Percentiles rank a stretch among this genome's conserved stretches.
These are phyloP conservation scores for Edaphochlamys debaryana DNA, from an alignment of 139 green algal genomes.

Conservation along the genomic window DNA sequence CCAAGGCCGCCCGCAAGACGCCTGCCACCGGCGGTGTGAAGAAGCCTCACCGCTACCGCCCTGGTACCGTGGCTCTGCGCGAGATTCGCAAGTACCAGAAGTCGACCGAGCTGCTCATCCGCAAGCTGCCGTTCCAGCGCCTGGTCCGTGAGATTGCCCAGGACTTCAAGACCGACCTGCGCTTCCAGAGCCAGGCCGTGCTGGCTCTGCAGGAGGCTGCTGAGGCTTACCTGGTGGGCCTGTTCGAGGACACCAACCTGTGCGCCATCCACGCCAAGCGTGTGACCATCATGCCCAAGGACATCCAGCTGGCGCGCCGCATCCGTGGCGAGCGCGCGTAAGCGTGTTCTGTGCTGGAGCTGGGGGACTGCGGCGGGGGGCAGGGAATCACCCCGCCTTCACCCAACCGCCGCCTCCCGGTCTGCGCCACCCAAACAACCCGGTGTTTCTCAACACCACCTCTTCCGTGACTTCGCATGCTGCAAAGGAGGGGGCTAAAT, in stretches of 20 bases:
- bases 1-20: conserved; percentile 90
- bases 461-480: no score
- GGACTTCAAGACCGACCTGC: conserved; percentile 99
- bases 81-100: conserved; percentile 96
- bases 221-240: conserved; percentile 96
- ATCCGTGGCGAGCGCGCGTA: conserved; percentile 69
- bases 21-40: conserved; percentile 84
- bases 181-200: conserved; percentile 95
- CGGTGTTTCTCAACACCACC: no score
- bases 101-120: conserved; percentile 92
- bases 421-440: no score
- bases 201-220: conserved; percentile 96
- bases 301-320: conserved; percentile 93
- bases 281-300: conserved; percentile 83
- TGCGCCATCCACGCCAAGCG: conserved; percentile 96
- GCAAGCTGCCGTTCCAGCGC: conserved; percentile 96
- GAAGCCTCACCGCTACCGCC: conserved; percentile 88
- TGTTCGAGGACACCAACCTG: conserved; percentile 93
- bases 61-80: conserved; percentile 86
- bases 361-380: no score
- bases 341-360: no score
- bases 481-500: no score
- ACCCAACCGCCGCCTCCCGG: no score
- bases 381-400: no score
- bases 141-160: conserved; percentile 97